Base-by-base conservation (phyloP, 1,284 basidiomycete genomes). In the Neonothopanus nambi region DNA sequence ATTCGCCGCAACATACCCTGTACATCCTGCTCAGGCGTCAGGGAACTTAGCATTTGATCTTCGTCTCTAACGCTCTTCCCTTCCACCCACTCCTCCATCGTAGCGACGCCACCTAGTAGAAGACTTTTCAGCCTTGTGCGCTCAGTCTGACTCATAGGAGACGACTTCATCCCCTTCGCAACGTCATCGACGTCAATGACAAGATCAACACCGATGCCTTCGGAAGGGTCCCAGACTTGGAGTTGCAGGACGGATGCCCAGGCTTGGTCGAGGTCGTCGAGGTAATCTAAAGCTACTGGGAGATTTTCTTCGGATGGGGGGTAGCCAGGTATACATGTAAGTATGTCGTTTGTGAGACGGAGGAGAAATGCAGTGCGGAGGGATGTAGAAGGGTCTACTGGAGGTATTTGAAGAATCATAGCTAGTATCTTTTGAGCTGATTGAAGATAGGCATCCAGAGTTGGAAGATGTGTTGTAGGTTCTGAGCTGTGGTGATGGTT, bases 371-470 rank as follows among this genome's bases (percentile, higher is more conserved):
- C 74, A 5, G 74, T 82, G 7, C 89, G 80, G 8, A 90, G 72
- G 9, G 81, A 71, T 1, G 82, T 79, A 2, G 87, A 89, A 1
- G 84, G 82, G 54, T 82, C 79, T 12, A 87, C 65, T 15, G 87
- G 87, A 0, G 87, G 88, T 43, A 89, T 86, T 63, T 85, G 85
- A 13, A 90, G 71, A 42, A 87, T 75, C 47, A 90, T 64, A 0
- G 77, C 74, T 20, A 91, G 69, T 15, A 90, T 68, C 38, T 70
- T 70, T 38, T 78, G 81, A 17, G 78, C 72, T 6, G 80, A 77
- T 17, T 73, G 71, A 24, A 90, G 76, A 59, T 88, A 91, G 11
- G 72, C 61, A 1, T 73, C 57, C 15, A 89, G 70, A 0, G 84
- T 87, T 28, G 76, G 75, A 2, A 85, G 70, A 36, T 61, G 65